These are phyloP conservation scores for Phytophthora sp. DNA, from an alignment of 352 stramenopile genomes.

Conservation along the genomic window DNA sequence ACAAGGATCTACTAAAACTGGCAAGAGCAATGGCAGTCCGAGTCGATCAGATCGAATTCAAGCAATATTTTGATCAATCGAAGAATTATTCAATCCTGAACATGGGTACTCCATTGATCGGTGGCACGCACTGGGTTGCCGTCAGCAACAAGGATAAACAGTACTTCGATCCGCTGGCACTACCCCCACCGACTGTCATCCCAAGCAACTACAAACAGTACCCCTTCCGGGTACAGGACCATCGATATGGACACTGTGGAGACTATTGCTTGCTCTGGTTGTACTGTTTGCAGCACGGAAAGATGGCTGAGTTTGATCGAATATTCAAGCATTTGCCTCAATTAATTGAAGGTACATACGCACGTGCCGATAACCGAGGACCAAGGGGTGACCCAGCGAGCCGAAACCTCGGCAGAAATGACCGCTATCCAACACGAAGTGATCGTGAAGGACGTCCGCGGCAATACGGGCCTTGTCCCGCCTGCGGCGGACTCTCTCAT, in stretches of 20 bases:
- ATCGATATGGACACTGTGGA: background rate
- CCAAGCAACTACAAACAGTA: background rate
- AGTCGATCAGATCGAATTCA: conserved; percentile 11
- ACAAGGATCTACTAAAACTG: conserved; percentile 1
- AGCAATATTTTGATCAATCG: background rate
- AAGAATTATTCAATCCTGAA: conserved; percentile 3
- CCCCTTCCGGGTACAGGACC: background rate
- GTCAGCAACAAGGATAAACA: conserved; percentile 2
- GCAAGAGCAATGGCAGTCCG: background rate
- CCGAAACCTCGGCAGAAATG: too few relatives aligned
- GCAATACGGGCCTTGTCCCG: too few relatives aligned
- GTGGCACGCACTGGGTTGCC: conserved; percentile 1
- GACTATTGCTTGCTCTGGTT: background rate
- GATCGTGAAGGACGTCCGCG: too few relatives aligned
- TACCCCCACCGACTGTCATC: background rate
- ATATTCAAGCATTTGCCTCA: too few relatives aligned
- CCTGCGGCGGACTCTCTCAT: too few relatives aligned
- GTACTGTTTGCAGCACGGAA: background rate
- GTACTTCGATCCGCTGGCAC: conserved; percentile 2
- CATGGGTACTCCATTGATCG: conserved; percentile 5
- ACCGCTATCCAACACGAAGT: too few relatives aligned
- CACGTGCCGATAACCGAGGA: too few relatives aligned
- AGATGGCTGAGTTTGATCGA: conserved; percentile 3
- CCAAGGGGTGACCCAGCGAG: too few relatives aligned
- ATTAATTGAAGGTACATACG: too few relatives aligned